Evolutionary conservation across 139 green algal species (phyloP), one percentile per base, ranked within the genome.

Genomic region (Tetradesmus obliquus): DNA sequence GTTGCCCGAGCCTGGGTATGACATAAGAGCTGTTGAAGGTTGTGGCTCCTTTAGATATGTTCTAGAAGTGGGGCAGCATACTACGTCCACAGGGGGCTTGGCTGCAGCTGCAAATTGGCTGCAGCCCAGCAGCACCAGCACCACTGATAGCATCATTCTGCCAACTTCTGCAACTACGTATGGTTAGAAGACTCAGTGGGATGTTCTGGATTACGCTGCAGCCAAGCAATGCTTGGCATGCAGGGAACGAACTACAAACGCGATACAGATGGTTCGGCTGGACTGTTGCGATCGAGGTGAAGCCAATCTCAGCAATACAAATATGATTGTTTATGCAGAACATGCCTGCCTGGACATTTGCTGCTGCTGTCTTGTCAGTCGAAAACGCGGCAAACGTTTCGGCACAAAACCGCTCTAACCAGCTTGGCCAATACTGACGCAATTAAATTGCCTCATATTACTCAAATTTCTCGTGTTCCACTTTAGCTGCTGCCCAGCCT

Each of bases 1-100:
- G 55, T 87, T 87, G 82, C 82, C 82, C 17, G 82, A 87, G 13
- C 82, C 82, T 15, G 82, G 82, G 24, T 87, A 87, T 51, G 82
- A 74, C 82, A 87, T 87, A 24, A 87, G 51, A 10, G 82, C 82
- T 72, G 82, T 87, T 10, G 5, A 12, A 0, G 82, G n/a, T 20
- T 51, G 60, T 6, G 82, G 82, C 20, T n/a, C 20, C 24, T 74
- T 24, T 12, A 87, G 20, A 19, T 87, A 87, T 10, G 82, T 72
- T 72, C 24, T 87, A 19, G 82, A 55, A 5, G 22, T 51, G 13
- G 82, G 82, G 15, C 82, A 87, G 17, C 82, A 87, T 13, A 72
- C 55, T 19, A 74, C 24, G 54, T 87, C 55, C 20, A 87, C 82
- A 13, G 20, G 82, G 19, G 82, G 82, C n/a, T 60, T 58, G 15